Evolutionary conservation across 768 basidiomycete species (phyloP).

Genomic region (Suillus alpinus): DNA sequence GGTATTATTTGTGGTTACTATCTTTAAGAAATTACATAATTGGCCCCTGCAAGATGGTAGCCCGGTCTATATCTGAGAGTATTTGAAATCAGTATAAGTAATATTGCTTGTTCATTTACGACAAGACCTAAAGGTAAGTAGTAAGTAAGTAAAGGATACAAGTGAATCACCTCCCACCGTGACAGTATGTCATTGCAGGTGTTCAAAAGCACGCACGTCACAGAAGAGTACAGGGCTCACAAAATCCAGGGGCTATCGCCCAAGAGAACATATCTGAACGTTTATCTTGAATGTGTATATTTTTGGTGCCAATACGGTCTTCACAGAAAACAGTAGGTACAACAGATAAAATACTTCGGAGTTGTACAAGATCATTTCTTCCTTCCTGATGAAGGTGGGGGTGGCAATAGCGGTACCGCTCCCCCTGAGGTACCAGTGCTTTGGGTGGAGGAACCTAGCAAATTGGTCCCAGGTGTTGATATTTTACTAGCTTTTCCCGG

Average conservation of each 20-base stretch:
- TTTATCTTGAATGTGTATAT: not conserved
- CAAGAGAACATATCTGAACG: not conserved
- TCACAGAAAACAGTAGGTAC: not conserved
- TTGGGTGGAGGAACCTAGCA: conserved; percentile 36
- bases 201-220: not conserved
- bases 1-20: not conserved
- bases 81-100: not conserved
- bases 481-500: conserved; percentile 65
- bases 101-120: not conserved
- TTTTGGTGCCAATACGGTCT: not conserved
- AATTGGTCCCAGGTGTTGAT: conserved; percentile 29
- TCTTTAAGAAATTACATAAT: not conserved
- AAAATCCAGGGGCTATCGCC: not conserved
- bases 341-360: not conserved
- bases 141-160: not conserved
- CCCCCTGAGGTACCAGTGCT: conserved; percentile 31
- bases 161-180: not conserved
- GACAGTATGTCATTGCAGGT: not conserved
- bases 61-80: not conserved
- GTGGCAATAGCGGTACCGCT: conserved; percentile 71
- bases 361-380: conserved; percentile 34
- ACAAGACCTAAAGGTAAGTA: too few species aligned
- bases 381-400: conserved; percentile 70
- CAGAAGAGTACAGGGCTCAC: not conserved
- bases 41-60: not conserved